Evolutionary conservation across 2,329 filamentous ascomycete genomes (phyloP).

Genomic region (Didymella sp.): DNA sequence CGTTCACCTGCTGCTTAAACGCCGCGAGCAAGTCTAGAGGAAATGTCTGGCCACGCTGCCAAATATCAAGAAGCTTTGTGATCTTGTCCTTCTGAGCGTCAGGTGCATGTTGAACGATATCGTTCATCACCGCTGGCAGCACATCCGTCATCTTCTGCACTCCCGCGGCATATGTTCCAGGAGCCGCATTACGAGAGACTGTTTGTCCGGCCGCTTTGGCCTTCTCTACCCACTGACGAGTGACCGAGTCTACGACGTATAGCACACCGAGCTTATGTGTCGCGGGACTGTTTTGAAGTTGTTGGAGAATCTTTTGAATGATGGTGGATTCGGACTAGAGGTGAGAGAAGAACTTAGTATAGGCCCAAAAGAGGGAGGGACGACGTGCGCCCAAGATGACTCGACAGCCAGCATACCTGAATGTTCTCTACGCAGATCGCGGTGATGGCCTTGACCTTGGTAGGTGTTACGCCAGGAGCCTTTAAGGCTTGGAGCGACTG

Average conservation of each 20-base stretch:
- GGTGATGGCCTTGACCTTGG: slow-evolving; percentile 88
- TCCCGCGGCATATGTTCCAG: slow-evolving; percentile 93
- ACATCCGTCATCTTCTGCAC: slow-evolving; percentile 97
- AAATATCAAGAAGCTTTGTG: slow-evolving; percentile 93
- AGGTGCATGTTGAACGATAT: slow-evolving; percentile 86
- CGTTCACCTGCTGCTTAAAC: slow-evolving; percentile 81
- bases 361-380: slow-evolving; percentile 17
- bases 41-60: slow-evolving; percentile 95
- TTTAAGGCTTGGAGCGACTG: slow-evolving; percentile 92
- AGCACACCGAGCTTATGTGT: slow-evolving; percentile 98
- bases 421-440: slow-evolving; percentile 74
- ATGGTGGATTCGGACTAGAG: slow-evolving; percentile 88
- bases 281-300: slow-evolving; percentile 92
- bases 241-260: slow-evolving; percentile 99
- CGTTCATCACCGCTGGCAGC: slow-evolving; percentile 92
- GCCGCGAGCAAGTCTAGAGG: slow-evolving; percentile 77
- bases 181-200: slow-evolving; percentile 78
- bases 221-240: slow-evolving; percentile 97
- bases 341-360: slow-evolving; percentile 35
- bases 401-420: slow-evolving; percentile 37
- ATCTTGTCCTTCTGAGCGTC: slow-evolving; percentile 98
- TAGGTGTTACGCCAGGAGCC: slow-evolving; percentile 91
- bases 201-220: slow-evolving; percentile 83
- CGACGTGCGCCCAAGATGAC: slow-evolving; percentile 16
- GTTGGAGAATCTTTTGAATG: slow-evolving; percentile 94